These are phyloP conservation scores for Alternaria ventricosa DNA, from an alignment of 2,329 filamentous ascomycete species.

Conservation along the genomic window DNA sequence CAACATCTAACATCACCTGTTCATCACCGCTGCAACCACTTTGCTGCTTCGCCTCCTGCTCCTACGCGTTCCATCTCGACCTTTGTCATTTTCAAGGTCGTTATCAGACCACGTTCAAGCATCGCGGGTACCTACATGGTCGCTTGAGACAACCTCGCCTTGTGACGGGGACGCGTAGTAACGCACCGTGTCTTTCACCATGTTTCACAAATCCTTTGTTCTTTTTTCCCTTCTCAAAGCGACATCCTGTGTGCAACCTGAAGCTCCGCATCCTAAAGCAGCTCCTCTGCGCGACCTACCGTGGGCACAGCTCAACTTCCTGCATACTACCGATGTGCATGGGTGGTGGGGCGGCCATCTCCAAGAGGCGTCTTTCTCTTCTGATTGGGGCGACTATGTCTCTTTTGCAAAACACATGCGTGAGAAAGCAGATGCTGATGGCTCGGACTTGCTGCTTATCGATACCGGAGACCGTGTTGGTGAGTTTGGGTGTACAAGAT, in stretches of 20 bases:
- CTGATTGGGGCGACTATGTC: conserved; percentile 97
- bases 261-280: conserved; percentile 75
- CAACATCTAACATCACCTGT: neutral
- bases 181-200: conserved; percentile 13
- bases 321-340: conserved; percentile 92
- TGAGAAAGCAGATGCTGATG: conserved; percentile 76
- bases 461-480: conserved; percentile 87
- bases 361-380: conserved; percentile 90
- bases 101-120: conserved; percentile 9
- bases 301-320: conserved; percentile 91
- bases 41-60: neutral
- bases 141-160: conserved; percentile 11
- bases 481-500: neutral
- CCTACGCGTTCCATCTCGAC: neutral
- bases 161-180: neutral
- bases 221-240: conserved; percentile 46
- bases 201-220: conserved; percentile 23
- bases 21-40: neutral
- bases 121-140: conserved; percentile 24
- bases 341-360: conserved; percentile 95
- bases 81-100: neutral
- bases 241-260: conserved; percentile 71
- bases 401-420: conserved; percentile 88
- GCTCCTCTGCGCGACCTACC: conserved; percentile 83
- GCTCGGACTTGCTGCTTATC: conserved; percentile 86